Evolutionary conservation across 768 basidiomycete species (phyloP), one percentile per base, ranked within the genome.

Genomic region (Boletus rex-veris): DNA sequence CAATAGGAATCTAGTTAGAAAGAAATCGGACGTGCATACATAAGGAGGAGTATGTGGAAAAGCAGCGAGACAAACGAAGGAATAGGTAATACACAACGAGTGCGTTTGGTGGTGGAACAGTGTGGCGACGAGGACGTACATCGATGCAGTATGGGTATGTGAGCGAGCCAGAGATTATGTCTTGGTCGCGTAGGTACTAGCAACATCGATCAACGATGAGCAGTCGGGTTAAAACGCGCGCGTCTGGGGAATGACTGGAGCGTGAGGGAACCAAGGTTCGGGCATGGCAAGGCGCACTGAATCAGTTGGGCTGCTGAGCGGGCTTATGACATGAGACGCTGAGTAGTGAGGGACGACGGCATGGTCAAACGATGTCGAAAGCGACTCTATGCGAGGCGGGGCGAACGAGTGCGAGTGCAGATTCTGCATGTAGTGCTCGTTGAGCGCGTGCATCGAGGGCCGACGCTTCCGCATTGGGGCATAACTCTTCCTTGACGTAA

Each of bases 251-350:
- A 53, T 12, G 38, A 39, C 50, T 2, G 45, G 43, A 4, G 41
- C 15, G 26, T 49, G 58, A 8, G 44, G 21, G 9, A 33, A 36
- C 67, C 69, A 69, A 1, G 66, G 62, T 38, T 70, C 66, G 0
- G 68, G 62, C 69, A 70, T 68, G 14, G 52, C 8, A 2, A 63
- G 3, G 3, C 41, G 47, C 2, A 48, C 1, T 3, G 48, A 28
- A 16, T 36, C 28, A 14, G 37, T n/a, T 4, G 65, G 54, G 35
- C 52, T 66, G 4, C 39, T 45, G 24, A 43, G 50, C 3, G 63
- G 53, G 18, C 58, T 61, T 18, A 54, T 21, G 24, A 48, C 38
- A 8, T 46, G 64, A 10, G 48, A 16, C 9, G n/a, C 26, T 4
- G 58, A 28, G 19, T 7, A 50, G 7, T 24, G 55, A 7, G 45